These are phyloP conservation scores for Trametes gibbosa DNA, from an alignment of 768 basidiomycete species.

Conservation along the genomic window DNA sequence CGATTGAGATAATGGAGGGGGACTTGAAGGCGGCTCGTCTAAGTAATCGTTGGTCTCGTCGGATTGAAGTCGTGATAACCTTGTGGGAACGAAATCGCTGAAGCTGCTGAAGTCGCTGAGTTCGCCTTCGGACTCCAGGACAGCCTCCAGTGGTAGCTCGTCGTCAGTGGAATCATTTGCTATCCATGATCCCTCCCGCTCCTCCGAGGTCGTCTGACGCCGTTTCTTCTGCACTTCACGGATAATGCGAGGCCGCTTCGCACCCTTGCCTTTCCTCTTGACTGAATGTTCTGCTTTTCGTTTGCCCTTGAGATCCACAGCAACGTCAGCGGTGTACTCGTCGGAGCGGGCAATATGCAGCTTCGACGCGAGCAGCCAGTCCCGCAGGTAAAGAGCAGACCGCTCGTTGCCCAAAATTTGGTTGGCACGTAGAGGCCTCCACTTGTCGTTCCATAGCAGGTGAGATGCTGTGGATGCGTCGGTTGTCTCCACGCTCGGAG, in stretches of 20 bases:
- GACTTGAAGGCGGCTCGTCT: not conserved
- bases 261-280: slow-evolving; percentile 29
- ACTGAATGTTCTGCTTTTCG: slow-evolving; percentile 22
- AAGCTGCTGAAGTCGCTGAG: not conserved
- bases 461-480: slow-evolving; percentile 26
- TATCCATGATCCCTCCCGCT: slow-evolving; percentile 57
- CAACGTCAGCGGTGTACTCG: not conserved
- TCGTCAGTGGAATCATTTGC: slow-evolving; percentile 35
- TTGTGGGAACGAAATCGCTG: not conserved
- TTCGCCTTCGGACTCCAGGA: slow-evolving; percentile 23
- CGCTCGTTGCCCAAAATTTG: slow-evolving; percentile 79
- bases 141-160: slow-evolving; percentile 36
- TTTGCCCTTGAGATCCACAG: not conserved
- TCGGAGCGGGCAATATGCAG: slow-evolving; percentile 38
- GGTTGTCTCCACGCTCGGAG: not conserved
- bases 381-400: slow-evolving; percentile 66
- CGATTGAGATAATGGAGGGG: not conserved
- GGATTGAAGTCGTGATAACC: slow-evolving; percentile 7
- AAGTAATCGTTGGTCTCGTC: not conserved
- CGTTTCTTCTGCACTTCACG: slow-evolving; percentile 58
- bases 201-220: slow-evolving; percentile 48
- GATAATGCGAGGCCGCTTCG: slow-evolving; percentile 59
- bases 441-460: slow-evolving; percentile 70
- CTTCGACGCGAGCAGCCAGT: slow-evolving; percentile 76
- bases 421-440: slow-evolving; percentile 68